Percentiles rank a stretch among this genome's conserved stretches.
Evolutionary conservation across 257 asterid genomes (phyloP).

Genomic region (Nicotiana benthamiana): DNA sequence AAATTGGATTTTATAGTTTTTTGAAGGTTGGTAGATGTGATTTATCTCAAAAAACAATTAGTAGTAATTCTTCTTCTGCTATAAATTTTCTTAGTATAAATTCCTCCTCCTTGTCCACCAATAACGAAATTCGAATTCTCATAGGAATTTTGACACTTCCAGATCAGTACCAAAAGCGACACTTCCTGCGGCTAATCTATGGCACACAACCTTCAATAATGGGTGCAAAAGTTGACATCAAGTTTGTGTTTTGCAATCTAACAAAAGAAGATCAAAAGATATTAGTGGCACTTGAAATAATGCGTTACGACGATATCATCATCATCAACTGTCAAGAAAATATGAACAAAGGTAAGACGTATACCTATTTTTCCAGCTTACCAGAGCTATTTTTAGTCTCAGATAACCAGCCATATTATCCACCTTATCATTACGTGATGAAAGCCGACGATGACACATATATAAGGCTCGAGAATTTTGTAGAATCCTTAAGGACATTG

Average conservation of each 20-base stretch:
- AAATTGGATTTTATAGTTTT: slow-evolving; percentile 43
- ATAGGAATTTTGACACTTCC: slow-evolving; percentile 82
- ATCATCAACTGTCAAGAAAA: slow-evolving; percentile 76
- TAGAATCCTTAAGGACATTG: slow-evolving; percentile 47
- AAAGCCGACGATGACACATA: slow-evolving; percentile 85
- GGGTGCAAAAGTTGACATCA: slow-evolving; percentile 61
- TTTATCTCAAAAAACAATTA: slow-evolving; percentile 5
- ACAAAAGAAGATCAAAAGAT: slow-evolving; percentile 83
- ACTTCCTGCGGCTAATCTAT: slow-evolving; percentile 80
- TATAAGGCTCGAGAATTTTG: slow-evolving; percentile 52
- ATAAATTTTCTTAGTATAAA: neutral
- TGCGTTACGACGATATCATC: slow-evolving; percentile 72
- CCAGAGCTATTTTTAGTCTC: slow-evolving; percentile 42
- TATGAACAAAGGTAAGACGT: slow-evolving; percentile 87
- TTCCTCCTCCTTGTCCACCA: slow-evolving; percentile 15
- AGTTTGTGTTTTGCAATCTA: slow-evolving; percentile 84
- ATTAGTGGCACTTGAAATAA: slow-evolving; percentile 72
- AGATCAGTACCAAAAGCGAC: slow-evolving; percentile 78
- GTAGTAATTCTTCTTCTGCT: neutral
- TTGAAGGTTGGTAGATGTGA: slow-evolving; percentile 48
- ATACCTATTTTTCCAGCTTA: slow-evolving; percentile 68
- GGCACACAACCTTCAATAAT: slow-evolving; percentile 45
- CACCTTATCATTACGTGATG: slow-evolving; percentile 80
- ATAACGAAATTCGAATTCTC: slow-evolving; percentile 43
- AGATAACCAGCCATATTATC: slow-evolving; percentile 19